Evolutionary conservation across 352 stramenopile genomes (phyloP).

Genomic region (Phytophthora tubulina): DNA sequence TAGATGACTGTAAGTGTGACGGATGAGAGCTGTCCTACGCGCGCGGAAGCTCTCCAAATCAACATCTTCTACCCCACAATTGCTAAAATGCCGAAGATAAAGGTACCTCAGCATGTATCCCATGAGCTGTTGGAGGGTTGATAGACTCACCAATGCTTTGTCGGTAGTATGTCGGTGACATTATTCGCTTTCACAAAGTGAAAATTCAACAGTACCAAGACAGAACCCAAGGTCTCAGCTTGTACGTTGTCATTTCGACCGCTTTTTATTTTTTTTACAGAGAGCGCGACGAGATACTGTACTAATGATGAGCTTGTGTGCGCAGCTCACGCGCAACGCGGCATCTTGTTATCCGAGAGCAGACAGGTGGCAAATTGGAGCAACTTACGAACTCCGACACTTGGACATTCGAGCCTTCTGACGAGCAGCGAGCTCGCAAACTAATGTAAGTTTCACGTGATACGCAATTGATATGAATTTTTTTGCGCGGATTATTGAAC

Average conservation of each 20-base stretch:
- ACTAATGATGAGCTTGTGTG: neutral
- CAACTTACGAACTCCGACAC: conserved; percentile 57
- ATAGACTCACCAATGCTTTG: no score
- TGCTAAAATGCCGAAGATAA: conserved; percentile 66
- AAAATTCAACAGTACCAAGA: conserved; percentile 73
- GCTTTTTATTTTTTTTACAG: no score
- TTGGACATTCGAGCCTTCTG: conserved; percentile 74
- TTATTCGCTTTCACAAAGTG: conserved; percentile 84
- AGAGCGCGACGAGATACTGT: no score
- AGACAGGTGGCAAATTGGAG: conserved; percentile 40
- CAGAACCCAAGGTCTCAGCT: conserved; percentile 62
- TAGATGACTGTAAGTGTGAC: conserved; percentile 80
- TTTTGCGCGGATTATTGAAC: neutral
- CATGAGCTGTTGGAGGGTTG: neutral
- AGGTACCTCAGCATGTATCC: conserved; percentile 42
- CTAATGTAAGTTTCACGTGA: conserved; percentile 44
- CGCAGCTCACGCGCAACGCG: conserved; percentile 53
- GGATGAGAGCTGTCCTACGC: conserved; percentile 67
- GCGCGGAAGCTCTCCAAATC: conserved; percentile 64
- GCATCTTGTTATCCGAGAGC: conserved; percentile 67
- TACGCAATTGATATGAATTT: neutral
- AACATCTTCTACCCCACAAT: conserved; percentile 76
- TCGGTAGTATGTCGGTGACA: conserved; percentile 70
- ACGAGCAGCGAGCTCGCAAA: conserved; percentile 53
- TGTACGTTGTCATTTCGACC: conserved; percentile 40